Conservation (phyloP, 1,284 basidiomycete species). For the Ganoderma lingzhi region DNA sequence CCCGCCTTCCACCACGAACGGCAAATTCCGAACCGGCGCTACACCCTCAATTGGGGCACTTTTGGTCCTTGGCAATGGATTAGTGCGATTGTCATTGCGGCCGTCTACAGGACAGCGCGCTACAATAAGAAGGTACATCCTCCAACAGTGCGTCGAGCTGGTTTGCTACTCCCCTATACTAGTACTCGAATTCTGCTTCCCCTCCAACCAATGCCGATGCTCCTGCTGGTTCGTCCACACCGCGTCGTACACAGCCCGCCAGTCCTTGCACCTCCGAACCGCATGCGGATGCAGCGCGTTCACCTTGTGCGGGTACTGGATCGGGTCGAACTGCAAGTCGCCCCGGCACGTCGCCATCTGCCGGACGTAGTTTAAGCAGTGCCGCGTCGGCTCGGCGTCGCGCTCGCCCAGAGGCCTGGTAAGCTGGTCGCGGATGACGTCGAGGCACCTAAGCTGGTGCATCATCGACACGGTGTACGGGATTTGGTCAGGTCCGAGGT, state of each 20-base stretch:
- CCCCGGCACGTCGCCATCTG: slow-evolving; percentile 30
- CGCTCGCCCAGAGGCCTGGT: slow-evolving; percentile 14
- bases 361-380: slow-evolving; percentile 36
- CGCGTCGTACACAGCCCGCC: slow-evolving; percentile 30
- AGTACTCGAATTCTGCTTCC: neutral
- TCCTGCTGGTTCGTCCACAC: slow-evolving; percentile 26
- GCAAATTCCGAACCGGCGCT: neutral
- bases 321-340: slow-evolving; percentile 26
- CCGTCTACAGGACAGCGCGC: neutral
- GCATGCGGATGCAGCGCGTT: slow-evolving; percentile 17
- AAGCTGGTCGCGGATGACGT: slow-evolving; percentile 32
- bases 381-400: slow-evolving; percentile 21
- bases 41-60: neutral
- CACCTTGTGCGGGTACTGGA: slow-evolving; percentile 22
- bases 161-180: neutral
- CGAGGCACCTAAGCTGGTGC: slow-evolving; percentile 36
- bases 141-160: neutral
- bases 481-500: slow-evolving; percentile 18
- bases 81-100: no score
- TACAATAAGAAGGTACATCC: neutral
- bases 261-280: slow-evolving; percentile 27
- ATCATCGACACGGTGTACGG: slow-evolving; percentile 35
- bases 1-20: neutral
- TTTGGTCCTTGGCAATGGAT: no score
- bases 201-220: neutral